Evolutionary conservation across 805 yeast species (phyloP).

Genomic region (Vanderwaltozyma polyspora): DNA sequence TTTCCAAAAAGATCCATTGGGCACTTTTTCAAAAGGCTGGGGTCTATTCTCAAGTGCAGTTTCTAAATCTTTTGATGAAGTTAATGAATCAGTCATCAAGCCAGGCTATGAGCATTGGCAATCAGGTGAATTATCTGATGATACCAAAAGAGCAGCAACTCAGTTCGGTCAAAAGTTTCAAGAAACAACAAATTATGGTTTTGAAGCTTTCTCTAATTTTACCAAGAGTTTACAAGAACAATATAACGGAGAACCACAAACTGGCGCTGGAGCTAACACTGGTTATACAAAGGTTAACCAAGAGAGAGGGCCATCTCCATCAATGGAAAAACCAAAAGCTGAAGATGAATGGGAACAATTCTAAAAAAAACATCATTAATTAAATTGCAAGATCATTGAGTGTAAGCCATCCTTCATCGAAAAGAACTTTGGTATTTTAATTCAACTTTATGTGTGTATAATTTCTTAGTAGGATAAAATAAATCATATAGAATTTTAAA

Average conservation of each 20-base stretch:
- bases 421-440: too few species aligned
- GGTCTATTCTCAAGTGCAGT: slow-evolving; percentile 82
- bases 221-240: slow-evolving; percentile 35
- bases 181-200: slow-evolving; percentile 71
- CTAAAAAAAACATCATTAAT: too few species aligned
- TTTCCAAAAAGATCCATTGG: slow-evolving; percentile 74
- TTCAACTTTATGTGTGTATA: too few species aligned
- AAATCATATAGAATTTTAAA: too few species aligned
- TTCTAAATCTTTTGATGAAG: slow-evolving; percentile 71
- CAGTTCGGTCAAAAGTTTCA: slow-evolving; percentile 93
- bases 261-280: too few species aligned
- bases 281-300: too few species aligned
- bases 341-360: slow-evolving; percentile 64
- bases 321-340: slow-evolving; percentile 27
- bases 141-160: slow-evolving; percentile 86
- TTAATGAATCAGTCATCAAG: slow-evolving; percentile 77
- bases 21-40: slow-evolving; percentile 91
- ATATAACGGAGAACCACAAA: slow-evolving; percentile 16
- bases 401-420: too few species aligned
- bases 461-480: too few species aligned
- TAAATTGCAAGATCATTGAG: too few species aligned
- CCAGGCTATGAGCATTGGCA: slow-evolving; percentile 80
- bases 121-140: slow-evolving; percentile 58
- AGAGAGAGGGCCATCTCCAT: slow-evolving; percentile 23
- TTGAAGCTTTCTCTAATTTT: slow-evolving; percentile 50